Evolutionary conservation across 2,329 filamentous ascomycete genomes (phyloP).

Genomic region (Talaromyces sp.): DNA sequence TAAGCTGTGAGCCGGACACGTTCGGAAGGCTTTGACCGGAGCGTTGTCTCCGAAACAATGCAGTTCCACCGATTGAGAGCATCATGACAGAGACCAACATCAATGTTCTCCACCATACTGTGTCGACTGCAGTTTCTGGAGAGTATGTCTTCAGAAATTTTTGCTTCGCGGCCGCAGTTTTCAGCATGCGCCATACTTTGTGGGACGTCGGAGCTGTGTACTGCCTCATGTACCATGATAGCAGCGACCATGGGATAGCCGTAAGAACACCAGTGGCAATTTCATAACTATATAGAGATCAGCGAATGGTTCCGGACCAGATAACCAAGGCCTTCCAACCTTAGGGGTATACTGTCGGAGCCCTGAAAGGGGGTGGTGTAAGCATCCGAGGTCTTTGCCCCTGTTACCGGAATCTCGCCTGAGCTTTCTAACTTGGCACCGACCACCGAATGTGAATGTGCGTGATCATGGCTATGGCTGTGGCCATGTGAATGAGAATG

Average conservation of each 20-base stretch:
- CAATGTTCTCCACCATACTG: constrained; percentile 24
- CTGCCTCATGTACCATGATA: constrained; percentile 36
- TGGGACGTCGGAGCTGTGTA: constrained; percentile 23
- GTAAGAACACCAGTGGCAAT: constrained; percentile 48
- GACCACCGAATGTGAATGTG: neutral
- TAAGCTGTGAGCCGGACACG: constrained; percentile 17
- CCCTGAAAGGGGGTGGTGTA: constrained; percentile 15
- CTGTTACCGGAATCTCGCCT: constrained; percentile 6
- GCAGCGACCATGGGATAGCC: constrained; percentile 34
- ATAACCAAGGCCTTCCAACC: constrained; percentile 5
- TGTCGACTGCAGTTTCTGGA: constrained; percentile 21
- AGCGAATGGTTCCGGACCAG: constrained; percentile 12
- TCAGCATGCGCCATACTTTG: constrained; percentile 18
- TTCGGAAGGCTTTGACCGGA: constrained; percentile 14
- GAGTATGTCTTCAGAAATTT: constrained; percentile 14
- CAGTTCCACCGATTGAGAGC: constrained; percentile 30
- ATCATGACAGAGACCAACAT: constrained; percentile 32
- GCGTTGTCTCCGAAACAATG: constrained; percentile 23
- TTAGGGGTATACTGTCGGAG: constrained; percentile 13
- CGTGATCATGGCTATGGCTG: neutral
- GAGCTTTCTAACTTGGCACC: neutral
- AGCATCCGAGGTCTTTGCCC: constrained; percentile 14
- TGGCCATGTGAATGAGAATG: constrained; percentile 40
- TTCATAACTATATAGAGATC: constrained; percentile 40
- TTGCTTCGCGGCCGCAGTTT: constrained; percentile 17